Conservation (phyloP, 257 asterid genomes). For the Capsicum baccatum region DNA sequence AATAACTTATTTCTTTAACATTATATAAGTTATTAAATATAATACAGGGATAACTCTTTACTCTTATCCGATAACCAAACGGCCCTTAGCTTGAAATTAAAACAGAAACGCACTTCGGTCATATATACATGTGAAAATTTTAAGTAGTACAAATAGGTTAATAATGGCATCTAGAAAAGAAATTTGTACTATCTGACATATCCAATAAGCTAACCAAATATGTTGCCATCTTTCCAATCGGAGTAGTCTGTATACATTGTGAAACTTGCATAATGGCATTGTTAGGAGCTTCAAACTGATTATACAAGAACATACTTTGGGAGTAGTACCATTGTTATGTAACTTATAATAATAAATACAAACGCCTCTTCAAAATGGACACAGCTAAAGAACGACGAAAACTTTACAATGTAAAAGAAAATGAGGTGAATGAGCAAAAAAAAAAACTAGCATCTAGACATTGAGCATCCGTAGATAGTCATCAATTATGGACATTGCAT, state of each 20-base stretch:
- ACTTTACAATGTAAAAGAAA: conserved; percentile 19
- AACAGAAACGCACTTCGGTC: no score
- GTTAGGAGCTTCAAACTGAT: neutral
- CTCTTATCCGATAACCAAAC: no score
- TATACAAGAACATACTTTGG: neutral
- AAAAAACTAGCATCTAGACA: conserved; percentile 42
- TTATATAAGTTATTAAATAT: no score
- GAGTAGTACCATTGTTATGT: no score
- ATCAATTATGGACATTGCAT: conserved; percentile 83
- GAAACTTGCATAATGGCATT: neutral
- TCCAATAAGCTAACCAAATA: neutral
- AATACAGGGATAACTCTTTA: no score
- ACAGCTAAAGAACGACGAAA: neutral
- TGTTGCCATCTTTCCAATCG: no score
- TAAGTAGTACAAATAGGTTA: no score
- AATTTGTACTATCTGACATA: neutral
- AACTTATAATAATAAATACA: no score
- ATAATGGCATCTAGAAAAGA: no score
- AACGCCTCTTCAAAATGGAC: conserved; percentile 14
- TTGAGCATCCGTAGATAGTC: conserved; percentile 66
- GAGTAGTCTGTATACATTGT: neutral
- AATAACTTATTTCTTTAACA: no score
- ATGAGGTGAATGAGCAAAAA: conserved; percentile 7
- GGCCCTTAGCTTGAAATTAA: no score
- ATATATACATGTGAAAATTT: no score